Conservation (phyloP, 208 protist genomes). For the Leishmania lainsoni region DNA sequence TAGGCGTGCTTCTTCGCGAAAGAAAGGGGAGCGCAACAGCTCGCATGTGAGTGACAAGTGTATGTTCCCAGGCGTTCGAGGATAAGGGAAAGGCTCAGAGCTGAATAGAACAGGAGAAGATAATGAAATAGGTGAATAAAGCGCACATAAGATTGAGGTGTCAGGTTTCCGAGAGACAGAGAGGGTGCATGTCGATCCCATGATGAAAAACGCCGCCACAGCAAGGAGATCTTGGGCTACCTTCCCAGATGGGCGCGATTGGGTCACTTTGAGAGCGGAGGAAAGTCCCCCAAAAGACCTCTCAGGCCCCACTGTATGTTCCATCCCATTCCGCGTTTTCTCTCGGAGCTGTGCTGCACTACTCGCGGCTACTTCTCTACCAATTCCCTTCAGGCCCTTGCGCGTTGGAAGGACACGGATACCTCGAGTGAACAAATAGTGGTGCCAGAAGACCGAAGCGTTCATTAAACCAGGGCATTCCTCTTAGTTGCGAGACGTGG, state of each 20-base stretch:
- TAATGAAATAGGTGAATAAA: not conserved
- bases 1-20: too few relatives aligned
- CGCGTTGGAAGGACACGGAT: not conserved
- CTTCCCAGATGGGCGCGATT: not conserved
- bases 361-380: not conserved
- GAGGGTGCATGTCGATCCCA: not conserved
- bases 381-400: not conserved
- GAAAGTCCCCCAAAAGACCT: not conserved
- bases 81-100: not conserved
- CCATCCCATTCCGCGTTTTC: not conserved
- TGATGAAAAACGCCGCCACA: not conserved
- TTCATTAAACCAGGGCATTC: not conserved
- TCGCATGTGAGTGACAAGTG: not conserved
- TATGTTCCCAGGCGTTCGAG: too few relatives aligned
- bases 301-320: not conserved
- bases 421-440: not conserved
- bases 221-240: not conserved
- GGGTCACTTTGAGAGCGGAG: not conserved
- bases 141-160: not conserved
- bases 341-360: not conserved
- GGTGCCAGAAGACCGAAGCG: not conserved
- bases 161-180: not conserved
- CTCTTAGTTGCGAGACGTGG: not conserved
- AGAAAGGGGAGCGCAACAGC: not conserved
- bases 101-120: not conserved